Percentiles rank a stretch among this genome's conserved stretches.
Evolutionary conservation across 2,329 filamentous ascomycete species (phyloP).

Genomic region (Arthrinium puccinioides): DNA sequence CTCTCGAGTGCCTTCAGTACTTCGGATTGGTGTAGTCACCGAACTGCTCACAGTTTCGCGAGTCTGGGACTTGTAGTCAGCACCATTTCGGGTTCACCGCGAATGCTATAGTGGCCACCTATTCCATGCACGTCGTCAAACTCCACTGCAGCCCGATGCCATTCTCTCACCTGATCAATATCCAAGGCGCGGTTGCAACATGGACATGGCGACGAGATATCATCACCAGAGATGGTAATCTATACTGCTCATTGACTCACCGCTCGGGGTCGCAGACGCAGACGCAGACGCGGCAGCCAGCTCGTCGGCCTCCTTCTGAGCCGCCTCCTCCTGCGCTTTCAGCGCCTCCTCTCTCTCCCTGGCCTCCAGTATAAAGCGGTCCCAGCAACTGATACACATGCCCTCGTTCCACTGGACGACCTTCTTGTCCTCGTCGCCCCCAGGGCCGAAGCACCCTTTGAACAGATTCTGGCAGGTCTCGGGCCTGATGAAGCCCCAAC

Average conservation of each 20-base stretch:
- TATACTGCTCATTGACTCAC: not conserved
- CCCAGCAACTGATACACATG: slow-evolving; percentile 26
- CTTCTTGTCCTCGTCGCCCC: slow-evolving; percentile 23
- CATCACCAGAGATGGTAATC: no score
- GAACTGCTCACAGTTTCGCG: no score
- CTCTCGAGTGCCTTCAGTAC: no score
- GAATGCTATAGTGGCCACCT: no score
- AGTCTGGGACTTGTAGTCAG: no score
- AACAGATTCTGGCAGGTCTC: slow-evolving; percentile 22
- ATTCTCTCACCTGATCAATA: no score
- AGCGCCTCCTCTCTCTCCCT: slow-evolving; percentile 18
- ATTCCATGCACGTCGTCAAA: no score
- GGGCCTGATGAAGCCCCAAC: slow-evolving; percentile 24
- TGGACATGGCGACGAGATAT: no score
- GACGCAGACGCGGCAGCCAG: slow-evolving; percentile 6
- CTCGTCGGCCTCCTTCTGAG: slow-evolving; percentile 2
- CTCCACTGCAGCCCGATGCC: no score
- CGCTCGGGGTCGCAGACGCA: slow-evolving; percentile 1
- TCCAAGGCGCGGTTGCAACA: no score
- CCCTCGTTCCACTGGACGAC: slow-evolving; percentile 23
- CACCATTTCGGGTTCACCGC: no score
- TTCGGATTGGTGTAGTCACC: no score
- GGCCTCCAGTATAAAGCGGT: slow-evolving; percentile 21
- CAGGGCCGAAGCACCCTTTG: slow-evolving; percentile 22
- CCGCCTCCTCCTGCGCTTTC: not conserved